phyloP scores from a whole-genome alignment of 164 flowering plant species.

The Vitis rotundifolia region DNA sequence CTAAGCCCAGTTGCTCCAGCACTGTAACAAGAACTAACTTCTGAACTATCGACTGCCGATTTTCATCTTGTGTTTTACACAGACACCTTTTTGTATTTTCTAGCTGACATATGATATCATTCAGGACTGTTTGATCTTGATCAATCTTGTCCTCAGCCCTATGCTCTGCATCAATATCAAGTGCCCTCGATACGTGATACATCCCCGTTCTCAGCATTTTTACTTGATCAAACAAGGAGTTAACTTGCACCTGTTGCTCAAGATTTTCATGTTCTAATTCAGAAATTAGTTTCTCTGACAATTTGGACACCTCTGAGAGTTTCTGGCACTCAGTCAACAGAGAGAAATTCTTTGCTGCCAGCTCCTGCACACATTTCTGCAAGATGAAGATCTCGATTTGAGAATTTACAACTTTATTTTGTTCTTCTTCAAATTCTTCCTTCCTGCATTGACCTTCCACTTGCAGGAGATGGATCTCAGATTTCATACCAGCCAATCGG shows the following conservation, averaged over 20 bases:
- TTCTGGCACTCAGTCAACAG: slow-evolving; percentile 30
- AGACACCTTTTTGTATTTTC: slow-evolving; percentile 33
- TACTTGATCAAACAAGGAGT: slow-evolving; percentile 31
- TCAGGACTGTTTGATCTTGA: slow-evolving; percentile 28
- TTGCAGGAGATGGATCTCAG: slow-evolving; percentile 31
- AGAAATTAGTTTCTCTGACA: slow-evolving; percentile 42
- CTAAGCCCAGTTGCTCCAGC: slow-evolving; percentile 39
- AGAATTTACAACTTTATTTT: slow-evolving; percentile 34
- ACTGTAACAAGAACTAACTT: slow-evolving; percentile 43
- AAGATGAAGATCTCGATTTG: slow-evolving; percentile 45
- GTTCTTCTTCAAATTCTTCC: slow-evolving; percentile 39
- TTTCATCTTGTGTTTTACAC: slow-evolving; percentile 34
- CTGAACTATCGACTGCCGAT: slow-evolving; percentile 37
- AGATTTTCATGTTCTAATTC: slow-evolving; percentile 37
- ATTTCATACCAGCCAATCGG: slow-evolving; percentile 33
- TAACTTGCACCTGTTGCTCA: slow-evolving; percentile 31
- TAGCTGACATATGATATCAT: slow-evolving; percentile 25
- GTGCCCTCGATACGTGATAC: slow-evolving; percentile 28
- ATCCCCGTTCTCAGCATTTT: slow-evolving; percentile 38
- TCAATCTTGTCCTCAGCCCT: slow-evolving; percentile 18
- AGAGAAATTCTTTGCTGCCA: slow-evolving; percentile 34
- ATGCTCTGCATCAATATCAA: slow-evolving; percentile 28
- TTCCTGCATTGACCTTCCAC: slow-evolving; percentile 28
- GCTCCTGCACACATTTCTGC: slow-evolving; percentile 31
- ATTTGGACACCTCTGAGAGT: slow-evolving; percentile 32